Base-by-base conservation (phyloP, 352 stramenopile genomes). In the Peronospora belbahrii region DNA sequence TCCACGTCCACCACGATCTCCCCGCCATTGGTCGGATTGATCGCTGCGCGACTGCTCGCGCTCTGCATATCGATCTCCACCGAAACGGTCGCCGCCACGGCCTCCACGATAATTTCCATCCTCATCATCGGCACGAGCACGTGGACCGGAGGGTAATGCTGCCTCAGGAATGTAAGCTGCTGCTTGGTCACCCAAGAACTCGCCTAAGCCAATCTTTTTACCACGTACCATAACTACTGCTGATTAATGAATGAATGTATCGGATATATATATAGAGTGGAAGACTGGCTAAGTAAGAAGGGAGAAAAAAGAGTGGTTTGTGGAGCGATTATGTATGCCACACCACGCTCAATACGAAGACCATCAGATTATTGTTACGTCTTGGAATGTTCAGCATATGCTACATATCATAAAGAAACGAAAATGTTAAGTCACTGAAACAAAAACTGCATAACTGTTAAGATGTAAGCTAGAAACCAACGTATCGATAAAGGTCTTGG, bases 151-250 rank as follows among this genome's bases (percentile, higher is more conserved):
- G 9, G 75, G 75, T 22, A 88, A 53, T 42, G 73, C 45, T 17
- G 70, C 70, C 23, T 82, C 72, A 0, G 72, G 69, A 42, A 77
- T 87, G 47, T 83, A 85, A 17, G 48, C 39, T 17, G 70, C 63
- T n/a, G 62, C 62, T 39, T 79, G 56, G 65, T 84, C 72, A 28
- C 75, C 75, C 7, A 88, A 65, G 66, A 85, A 88, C 63, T 85
- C 73, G 42, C 75, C 70, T 24, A 88, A 64, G 39, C 65, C 65
- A 58, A 88, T 84, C 49, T 85, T 85, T 61, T 85, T 81, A 41
- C 58, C 70, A 39, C 66, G 66, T 15, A 72, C 65, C 69, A 83
- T 85, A 4, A 6, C 10, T 35, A 3, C 4, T 33, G 15, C 11
- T 15, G 10, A 7, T 14, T 6, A 6, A 33, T 33, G 27, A n/a